Evolutionary conservation across 2,329 filamentous ascomycete genomes (phyloP), one percentile per base, ranked within the genome.

Genomic region (Phaeosphaeria sp.): DNA sequence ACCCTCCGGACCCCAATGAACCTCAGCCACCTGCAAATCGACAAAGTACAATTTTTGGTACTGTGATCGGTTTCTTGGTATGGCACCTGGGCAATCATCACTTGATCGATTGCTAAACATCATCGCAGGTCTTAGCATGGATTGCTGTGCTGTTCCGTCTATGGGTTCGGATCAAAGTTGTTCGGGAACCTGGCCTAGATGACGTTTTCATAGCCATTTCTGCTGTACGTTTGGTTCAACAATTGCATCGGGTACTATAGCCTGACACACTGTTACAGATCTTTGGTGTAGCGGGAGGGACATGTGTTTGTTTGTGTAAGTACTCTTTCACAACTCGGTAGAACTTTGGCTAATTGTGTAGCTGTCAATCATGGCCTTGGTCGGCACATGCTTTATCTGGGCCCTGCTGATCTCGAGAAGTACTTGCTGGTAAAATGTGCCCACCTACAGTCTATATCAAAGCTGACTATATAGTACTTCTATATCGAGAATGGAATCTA

Each of bases 131-230:
- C 17, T 6, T 74, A 13, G 65, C 68, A 20, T 74, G 69, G 67
- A 27, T 67, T 2, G 72, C 72, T 4, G 68, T 76, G 6, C 6
- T 57, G 6, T 59, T 73, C 30, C 71, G 73, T 46, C 51, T 75
- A 1, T 75, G 63, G 59, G 69, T 72, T 13, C 67, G 73, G 3
- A 48, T 73, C 21, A 62, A 52, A 15, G 44, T 75, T 4, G 58
- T 76, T 20, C 67, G 63, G n/a, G 68, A 76, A 50, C 62, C 72
- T 3, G 72, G 75, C n/a, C 76, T 71, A 68, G 75, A 78, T 53
- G 75, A 78, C 55, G 52, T 66, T 2, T 70, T 75, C 15, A 69
- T 78, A 1, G 21, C 72, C 2, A 15, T 76, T 22, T 65, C 73
- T 22, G 63, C 60, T 39, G 73, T 75, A 68, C 27, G 72, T 53